Percentiles rank a stretch among this genome's conserved stretches.
Conservation (phyloP, 805 yeast species). For the Barnettozyma sucrosica region DNA sequence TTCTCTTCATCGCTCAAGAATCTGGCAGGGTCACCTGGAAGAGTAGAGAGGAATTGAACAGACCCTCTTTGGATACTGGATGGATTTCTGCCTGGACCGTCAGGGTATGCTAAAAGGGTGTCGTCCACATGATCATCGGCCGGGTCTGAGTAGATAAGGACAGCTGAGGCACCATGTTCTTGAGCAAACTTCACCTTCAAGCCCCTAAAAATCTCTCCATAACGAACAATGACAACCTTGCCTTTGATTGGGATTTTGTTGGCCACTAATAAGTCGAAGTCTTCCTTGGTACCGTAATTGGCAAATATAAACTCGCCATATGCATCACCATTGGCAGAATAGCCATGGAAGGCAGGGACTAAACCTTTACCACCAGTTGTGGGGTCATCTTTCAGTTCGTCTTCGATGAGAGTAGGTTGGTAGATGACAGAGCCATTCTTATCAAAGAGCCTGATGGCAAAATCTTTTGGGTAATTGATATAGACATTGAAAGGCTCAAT, state of each 20-base stretch:
- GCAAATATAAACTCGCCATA: conserved; percentile 62
- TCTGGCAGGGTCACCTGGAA: conserved; percentile 72
- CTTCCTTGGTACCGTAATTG: conserved; percentile 61
- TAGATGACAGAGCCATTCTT: conserved; percentile 29
- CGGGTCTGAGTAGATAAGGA: conserved; percentile 64
- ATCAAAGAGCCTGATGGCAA: conserved; percentile 40
- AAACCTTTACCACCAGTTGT: conserved; percentile 37
- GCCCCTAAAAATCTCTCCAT: conserved; percentile 65
- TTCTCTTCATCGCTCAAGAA: conserved; percentile 47
- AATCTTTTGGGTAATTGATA: conserved; percentile 56
- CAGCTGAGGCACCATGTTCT: conserved; percentile 63
- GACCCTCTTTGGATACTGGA: conserved; percentile 74
- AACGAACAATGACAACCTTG: conserved; percentile 60
- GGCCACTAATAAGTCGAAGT: conserved; percentile 43
- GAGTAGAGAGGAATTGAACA: conserved; percentile 51
- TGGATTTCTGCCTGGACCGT: conserved; percentile 76
- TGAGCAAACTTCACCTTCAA: conserved; percentile 73
- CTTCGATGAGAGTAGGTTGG: conserved; percentile 50
- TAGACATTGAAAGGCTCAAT: conserved; percentile 58
- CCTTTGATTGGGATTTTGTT: conserved; percentile 47
- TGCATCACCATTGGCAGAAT: conserved; percentile 70
- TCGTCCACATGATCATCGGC: conserved; percentile 53
- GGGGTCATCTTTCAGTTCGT: conserved; percentile 45
- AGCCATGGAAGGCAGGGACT: conserved; percentile 72
- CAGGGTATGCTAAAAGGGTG: conserved; percentile 62